Base-by-base conservation (phyloP, 208 protist species). In the Sergeia podlipaevii region DNA sequence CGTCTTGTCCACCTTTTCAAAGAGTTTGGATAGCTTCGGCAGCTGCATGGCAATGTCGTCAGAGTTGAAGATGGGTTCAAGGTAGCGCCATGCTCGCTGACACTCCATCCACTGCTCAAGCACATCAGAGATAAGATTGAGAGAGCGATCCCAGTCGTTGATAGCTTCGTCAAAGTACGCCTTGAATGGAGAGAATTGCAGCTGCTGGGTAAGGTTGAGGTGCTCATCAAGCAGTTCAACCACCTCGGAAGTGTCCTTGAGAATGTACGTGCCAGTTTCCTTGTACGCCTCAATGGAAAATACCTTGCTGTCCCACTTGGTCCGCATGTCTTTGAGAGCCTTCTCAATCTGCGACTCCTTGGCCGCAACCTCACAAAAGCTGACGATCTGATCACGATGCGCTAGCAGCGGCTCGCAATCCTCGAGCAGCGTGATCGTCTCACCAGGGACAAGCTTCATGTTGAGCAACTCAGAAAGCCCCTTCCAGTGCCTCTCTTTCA, bases 331-430 rank as follows among this genome's bases (percentile, higher is more conserved):
- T 69, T 96, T 91, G 37, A 99, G 90, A 34, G 74, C 59, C 69
- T 78, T 93, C 80, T 99, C 97, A 70, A 99, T 98, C 67, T 88
- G 84, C 69, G 86, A 97, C 70, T 99, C 97, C 80, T 98, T 98
- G 27, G 80, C 92, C n/a, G 97, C 97, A 8, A 97, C 82, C 63
- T 98, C 96, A 70, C 92, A 97, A 51, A 85, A 85, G 64, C 91
- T 91, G 11, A 92, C 74, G 65, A 99, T 97, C 29, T 83, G 70
- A 8, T 89, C 85, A 48, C 76, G 91, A 72, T 93, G 77, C 18
- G 51, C 69, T 32, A 97, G 65, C 27, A 98, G 50, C 18, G 78
- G 77, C 29, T 77, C 71, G 62, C 84, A 89, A 72, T 97, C 91
- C 37, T 85, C 67, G 13, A 96, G 49, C 13, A 98, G 54, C 54